These are phyloP conservation scores for Apiotrichum brassicae DNA, from an alignment of 1,284 basidiomycete genomes.

Conservation along the genomic window DNA sequence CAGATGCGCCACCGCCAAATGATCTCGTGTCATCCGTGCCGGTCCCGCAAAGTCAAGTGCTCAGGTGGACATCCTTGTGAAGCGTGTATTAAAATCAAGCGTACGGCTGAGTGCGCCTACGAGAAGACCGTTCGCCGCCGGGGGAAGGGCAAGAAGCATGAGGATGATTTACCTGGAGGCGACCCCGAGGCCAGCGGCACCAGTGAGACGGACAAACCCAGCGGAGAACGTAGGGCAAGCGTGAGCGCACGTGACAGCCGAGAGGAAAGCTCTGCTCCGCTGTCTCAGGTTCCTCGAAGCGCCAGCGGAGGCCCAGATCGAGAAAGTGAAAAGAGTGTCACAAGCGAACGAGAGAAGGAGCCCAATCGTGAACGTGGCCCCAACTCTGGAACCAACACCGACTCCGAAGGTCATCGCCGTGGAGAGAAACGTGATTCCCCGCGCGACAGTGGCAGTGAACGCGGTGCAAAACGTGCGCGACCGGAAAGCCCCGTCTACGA, in stretches of 20 bases:
- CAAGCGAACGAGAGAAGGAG: too few relatives aligned
- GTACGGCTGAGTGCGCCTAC: constrained; percentile 30
- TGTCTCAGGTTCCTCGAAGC: background rate
- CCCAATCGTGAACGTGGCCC: too few relatives aligned
- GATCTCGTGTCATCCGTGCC: constrained; percentile 38
- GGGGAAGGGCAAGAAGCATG: constrained; percentile 28
- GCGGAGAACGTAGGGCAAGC: background rate
- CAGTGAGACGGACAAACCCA: background rate
- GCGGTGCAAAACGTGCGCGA: background rate
- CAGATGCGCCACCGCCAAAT: constrained; percentile 24
- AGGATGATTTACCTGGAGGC: background rate
- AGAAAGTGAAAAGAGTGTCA: too few relatives aligned
- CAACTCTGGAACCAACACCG: background rate
- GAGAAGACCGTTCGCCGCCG: constrained; percentile 30
- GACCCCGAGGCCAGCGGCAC: background rate
- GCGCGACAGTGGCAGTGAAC: background rate
- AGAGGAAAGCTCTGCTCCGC: background rate
- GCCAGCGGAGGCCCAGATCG: too few relatives aligned
- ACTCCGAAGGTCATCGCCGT: background rate
- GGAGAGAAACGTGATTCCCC: background rate
- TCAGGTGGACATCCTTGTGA: constrained; percentile 34
- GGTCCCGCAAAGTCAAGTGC: constrained; percentile 36
- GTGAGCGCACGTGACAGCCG: background rate
- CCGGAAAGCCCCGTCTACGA: background rate
- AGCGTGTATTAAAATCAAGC: constrained; percentile 28